Percentiles rank a stretch among this genome's conserved stretches.
Conservation (phyloP, 441 rosid species). For the Arabidopsis hybrid region DNA sequence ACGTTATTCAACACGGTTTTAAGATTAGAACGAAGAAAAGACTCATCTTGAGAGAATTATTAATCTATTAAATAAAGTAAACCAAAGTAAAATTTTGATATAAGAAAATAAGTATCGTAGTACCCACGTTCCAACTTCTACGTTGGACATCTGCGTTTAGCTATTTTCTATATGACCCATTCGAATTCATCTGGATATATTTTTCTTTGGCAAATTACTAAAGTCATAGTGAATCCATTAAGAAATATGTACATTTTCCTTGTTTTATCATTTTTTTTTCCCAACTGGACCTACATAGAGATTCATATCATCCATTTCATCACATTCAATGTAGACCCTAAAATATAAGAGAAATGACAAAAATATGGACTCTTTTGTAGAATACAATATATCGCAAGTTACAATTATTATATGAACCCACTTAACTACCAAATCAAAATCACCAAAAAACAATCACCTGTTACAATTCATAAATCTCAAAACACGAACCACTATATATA, state of each 20-base stretch:
- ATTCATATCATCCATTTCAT: not conserved
- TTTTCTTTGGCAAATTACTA: conserved; percentile 2
- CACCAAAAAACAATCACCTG: conserved; percentile 14
- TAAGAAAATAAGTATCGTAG: conserved; percentile 25
- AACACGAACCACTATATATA: not conserved
- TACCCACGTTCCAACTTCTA: conserved; percentile 44
- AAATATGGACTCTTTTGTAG: not conserved
- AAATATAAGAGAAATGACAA: not conserved
- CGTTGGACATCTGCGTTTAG: conserved; percentile 33
- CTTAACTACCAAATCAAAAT: not conserved
- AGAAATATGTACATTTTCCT: not conserved
- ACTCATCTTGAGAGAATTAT: not conserved
- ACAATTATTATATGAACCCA: not conserved
- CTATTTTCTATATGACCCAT: conserved; percentile 30
- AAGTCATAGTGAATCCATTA: conserved; percentile 22
- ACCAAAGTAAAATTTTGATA: not conserved
- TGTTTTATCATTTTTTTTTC: not conserved
- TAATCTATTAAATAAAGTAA: not conserved
- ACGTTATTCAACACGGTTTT: conserved; percentile 9
- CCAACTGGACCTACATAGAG: not conserved
- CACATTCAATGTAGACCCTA: not conserved
- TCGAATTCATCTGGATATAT: conserved; percentile 6
- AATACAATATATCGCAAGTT: not conserved
- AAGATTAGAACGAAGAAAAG: conserved; percentile 9
- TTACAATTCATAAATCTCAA: conserved; percentile 10